Evolutionary conservation across 257 asterid genomes (phyloP).

Genomic region (Forsythia suspensa): DNA sequence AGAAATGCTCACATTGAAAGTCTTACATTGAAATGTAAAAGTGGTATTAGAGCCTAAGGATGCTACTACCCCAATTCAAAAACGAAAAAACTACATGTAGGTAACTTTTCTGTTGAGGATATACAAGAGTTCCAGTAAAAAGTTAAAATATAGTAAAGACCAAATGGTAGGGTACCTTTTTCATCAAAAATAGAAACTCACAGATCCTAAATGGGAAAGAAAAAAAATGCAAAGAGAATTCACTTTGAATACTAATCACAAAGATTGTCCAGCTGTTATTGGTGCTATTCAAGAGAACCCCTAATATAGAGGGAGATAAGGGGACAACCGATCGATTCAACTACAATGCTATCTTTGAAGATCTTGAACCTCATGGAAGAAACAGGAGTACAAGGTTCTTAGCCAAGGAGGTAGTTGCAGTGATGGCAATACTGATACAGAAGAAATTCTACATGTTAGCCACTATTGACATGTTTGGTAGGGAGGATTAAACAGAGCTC

Average conservation of each 20-base stretch:
- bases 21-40: no score
- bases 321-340: no score
- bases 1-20: not conserved
- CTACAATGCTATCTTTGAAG: not conserved
- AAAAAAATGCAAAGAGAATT: not conserved
- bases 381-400: not conserved
- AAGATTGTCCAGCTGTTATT: not conserved
- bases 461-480: not conserved
- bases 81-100: no score
- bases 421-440: not conserved
- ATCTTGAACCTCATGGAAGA: not conserved
- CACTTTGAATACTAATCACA: not conserved
- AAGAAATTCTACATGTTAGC: not conserved
- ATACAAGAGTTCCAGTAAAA: no score
- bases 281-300: not conserved
- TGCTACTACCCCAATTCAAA: no score
- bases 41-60: no score
- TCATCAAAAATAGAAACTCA: no score
- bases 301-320: not conserved
- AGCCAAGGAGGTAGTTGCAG: not conserved
- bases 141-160: no score
- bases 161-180: no score
- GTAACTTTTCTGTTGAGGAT: no score
- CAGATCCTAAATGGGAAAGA: no score
- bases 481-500: not conserved